Evolutionary conservation across 768 basidiomycete species (phyloP).

Genomic region (Amanita fuliginea): DNA sequence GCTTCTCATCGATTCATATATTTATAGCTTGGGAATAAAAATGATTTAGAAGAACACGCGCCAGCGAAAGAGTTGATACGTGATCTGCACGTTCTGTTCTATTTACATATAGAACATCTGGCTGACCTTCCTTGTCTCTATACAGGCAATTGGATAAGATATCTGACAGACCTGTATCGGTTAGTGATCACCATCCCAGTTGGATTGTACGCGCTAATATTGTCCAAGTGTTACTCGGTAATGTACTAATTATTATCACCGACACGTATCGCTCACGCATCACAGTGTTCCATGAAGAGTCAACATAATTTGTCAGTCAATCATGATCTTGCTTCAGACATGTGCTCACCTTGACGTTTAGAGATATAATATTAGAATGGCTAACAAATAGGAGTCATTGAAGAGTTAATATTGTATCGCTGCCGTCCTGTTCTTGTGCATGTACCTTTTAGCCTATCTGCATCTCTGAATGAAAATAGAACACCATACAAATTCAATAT

Average conservation of each 20-base stretch:
- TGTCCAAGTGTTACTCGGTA: conserved; percentile 68
- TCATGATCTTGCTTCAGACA: background rate
- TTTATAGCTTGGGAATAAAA: conserved; percentile 81
- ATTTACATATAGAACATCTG: background rate
- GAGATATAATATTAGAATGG: conserved; percentile 87
- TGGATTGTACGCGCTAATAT: background rate
- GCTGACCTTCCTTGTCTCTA: background rate
- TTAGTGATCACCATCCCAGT: conserved; percentile 27
- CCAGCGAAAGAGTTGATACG: conserved; percentile 77
- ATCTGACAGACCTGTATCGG: conserved; percentile 73
- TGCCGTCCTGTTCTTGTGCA: background rate
- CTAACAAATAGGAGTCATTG: conserved; percentile 66
- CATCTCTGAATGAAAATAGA: background rate
- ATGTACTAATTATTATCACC: background rate
- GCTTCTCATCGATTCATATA: background rate
- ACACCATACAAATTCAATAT: too few species aligned
- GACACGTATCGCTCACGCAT: conserved; percentile 1
- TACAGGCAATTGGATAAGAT: conserved; percentile 71
- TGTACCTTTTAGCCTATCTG: background rate
- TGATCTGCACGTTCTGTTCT: conserved; percentile 41
- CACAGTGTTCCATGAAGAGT: conserved; percentile 91
- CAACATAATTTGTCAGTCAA: conserved; percentile 76
- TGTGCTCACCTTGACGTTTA: conserved; percentile 14
- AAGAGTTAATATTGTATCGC: conserved; percentile 2
- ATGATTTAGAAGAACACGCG: conserved; percentile 69